A percentile compares a stretch with the other conserved stretches of the same genome.
Conservation (phyloP, 345 rosid species). For the Isatis tinctoria region DNA sequence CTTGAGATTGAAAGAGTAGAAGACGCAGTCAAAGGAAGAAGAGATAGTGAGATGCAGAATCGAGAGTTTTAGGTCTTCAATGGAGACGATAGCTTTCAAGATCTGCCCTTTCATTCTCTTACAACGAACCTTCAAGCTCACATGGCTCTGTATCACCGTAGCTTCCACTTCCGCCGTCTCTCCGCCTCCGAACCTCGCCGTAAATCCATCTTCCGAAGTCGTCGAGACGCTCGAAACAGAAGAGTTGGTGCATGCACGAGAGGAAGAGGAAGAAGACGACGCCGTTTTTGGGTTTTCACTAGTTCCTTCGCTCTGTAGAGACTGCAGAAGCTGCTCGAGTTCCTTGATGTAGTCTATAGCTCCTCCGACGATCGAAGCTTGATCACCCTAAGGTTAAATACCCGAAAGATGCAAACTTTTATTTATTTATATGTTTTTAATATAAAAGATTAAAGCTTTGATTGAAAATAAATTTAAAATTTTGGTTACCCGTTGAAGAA, state of each 20-base stretch:
- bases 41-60: constrained; percentile 64
- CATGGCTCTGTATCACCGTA: constrained; percentile 52
- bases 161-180: constrained; percentile 57
- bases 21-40: constrained; percentile 40
- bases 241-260: constrained; percentile 28
- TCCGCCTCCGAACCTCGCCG: constrained; percentile 37
- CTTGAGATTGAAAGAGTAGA: constrained; percentile 82
- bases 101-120: constrained; percentile 49
- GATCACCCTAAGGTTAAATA: constrained; percentile 52
- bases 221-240: constrained; percentile 21
- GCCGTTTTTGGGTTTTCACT: constrained; percentile 24
- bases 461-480: not conserved
- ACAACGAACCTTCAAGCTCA: constrained; percentile 59
- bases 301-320: constrained; percentile 30
- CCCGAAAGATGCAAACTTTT: not conserved
- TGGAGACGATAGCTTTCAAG: constrained; percentile 53
- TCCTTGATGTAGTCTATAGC: constrained; percentile 83
- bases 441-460: not conserved
- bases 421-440: not conserved
- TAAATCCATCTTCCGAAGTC: constrained; percentile 46
- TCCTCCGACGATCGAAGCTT: constrained; percentile 75
- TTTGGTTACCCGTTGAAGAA: constrained; percentile 55
- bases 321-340: constrained; percentile 61
- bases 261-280: constrained; percentile 26
- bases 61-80: constrained; percentile 54